Evolutionary conservation across 352 stramenopile genomes (phyloP), one percentile per base, ranked within the genome.

Genomic region (Globisporangium cylindrosporum): DNA sequence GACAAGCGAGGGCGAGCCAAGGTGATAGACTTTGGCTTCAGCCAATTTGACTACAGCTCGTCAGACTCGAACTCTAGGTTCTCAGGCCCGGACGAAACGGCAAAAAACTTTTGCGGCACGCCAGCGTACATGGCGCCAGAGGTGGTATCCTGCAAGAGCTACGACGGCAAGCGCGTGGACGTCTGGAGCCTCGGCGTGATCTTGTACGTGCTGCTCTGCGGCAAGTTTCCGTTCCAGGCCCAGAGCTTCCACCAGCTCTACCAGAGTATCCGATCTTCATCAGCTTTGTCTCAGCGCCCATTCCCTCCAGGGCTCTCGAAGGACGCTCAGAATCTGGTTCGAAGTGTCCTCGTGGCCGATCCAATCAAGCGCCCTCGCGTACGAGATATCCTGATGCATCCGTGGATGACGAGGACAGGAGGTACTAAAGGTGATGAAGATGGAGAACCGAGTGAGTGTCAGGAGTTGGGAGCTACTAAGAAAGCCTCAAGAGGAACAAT

Each of bases 201-300:
- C 7, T 65, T 89, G 1, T 88, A 79, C 55, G 48, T 86, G 29
- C 61, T 89, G 54, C 62, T 89, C 1, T 84, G 73, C 6, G 80
- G 78, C 7, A 70, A 71, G 12, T 81, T 82, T 27, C 80, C 80
- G n/a, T 99, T 98, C 74, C 97, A 98, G 67, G 75, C 70, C 18
- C 34, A 58, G 10, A 93, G 78, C n/a, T 64, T 90, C 34, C 70
- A 76, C 12, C 74, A 86, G 12, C 61, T 86, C 10, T 82, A 84
- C 67, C 67, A 76, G 53, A 77, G 73, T 10, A 82, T 82, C 53
- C 70, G 74, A 20, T 43, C 53, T 32, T 24, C 53, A 6, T 36
- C 54, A 22, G 20, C 22, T 7, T 67, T 27, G 1, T 55, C 64
- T 4, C 43, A 34, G 43, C 61, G 72, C 25, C 24, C 59, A 20